These are phyloP conservation scores for Aspergillus brunneoviolaceus DNA, from an alignment of 2,329 filamentous ascomycete species.

Conservation along the genomic window DNA sequence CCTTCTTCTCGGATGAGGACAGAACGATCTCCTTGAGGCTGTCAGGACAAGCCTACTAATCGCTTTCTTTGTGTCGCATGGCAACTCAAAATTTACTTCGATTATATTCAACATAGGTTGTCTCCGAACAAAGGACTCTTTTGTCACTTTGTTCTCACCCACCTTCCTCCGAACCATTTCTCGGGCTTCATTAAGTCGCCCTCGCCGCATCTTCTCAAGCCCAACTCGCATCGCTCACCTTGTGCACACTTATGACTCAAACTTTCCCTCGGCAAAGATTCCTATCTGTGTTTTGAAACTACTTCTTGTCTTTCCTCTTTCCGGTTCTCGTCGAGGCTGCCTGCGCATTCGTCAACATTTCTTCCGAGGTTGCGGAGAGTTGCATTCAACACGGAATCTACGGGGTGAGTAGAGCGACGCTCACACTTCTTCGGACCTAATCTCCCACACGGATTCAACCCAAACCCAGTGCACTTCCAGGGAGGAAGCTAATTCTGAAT, in stretches of 20 bases:
- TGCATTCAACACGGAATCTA: not conserved
- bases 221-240: not conserved
- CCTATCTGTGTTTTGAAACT: not conserved
- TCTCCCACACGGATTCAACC: not conserved
- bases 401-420: not conserved
- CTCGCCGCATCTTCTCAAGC: not conserved
- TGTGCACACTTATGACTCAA: not conserved
- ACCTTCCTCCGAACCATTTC: slow-evolving; percentile 1
- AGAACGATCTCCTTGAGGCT: not conserved
- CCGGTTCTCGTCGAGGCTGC: not conserved
- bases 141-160: not conserved
- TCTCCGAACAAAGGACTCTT: not conserved
- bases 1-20: not conserved
- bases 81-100: not conserved
- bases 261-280: not conserved
- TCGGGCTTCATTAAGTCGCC: not conserved
- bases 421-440: not conserved
- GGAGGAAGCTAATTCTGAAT: not conserved
- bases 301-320: not conserved
- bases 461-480: not conserved
- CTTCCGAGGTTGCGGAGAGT: not conserved
- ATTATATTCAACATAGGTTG: not conserved
- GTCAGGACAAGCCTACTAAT: not conserved
- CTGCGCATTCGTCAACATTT: not conserved
- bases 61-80: not conserved